Evolutionary conservation across 106 monocot genomes (phyloP).

Genomic region (Dendrobium officinale): DNA sequence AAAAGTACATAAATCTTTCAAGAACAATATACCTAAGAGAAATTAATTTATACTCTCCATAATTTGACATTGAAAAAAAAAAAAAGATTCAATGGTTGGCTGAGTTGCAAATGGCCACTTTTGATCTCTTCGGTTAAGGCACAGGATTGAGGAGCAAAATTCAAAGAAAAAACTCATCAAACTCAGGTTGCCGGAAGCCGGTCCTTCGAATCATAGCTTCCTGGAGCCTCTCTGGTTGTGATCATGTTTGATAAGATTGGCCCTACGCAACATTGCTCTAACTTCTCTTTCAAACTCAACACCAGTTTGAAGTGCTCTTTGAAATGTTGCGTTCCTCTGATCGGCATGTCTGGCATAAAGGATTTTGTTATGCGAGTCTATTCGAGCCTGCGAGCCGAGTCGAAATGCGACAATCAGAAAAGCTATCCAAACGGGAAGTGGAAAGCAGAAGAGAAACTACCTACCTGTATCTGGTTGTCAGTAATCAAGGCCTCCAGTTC

Average conservation of each 20-base stretch:
- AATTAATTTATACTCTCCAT: neutral
- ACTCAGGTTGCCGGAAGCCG: neutral
- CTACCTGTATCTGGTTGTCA: slow-evolving; percentile 78
- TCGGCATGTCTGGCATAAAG: slow-evolving; percentile 91
- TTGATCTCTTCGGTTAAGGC: neutral
- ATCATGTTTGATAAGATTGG: slow-evolving; percentile 80
- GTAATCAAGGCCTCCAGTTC: slow-evolving; percentile 95
- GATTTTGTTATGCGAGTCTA: slow-evolving; percentile 94
- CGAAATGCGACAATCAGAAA: neutral
- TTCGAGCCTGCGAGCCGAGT: slow-evolving; percentile 55
- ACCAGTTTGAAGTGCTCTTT: slow-evolving; percentile 76
- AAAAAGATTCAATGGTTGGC: neutral
- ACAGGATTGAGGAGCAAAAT: neutral
- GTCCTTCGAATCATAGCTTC: slow-evolving; percentile 29
- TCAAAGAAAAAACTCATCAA: neutral
- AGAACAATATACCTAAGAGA: neutral
- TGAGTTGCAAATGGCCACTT: neutral
- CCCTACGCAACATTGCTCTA: slow-evolving; percentile 67
- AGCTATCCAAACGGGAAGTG: neutral
- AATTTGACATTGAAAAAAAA: neutral
- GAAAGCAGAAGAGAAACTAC: neutral
- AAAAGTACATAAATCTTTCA: neutral
- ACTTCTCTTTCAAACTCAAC: slow-evolving; percentile 82
- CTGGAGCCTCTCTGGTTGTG: slow-evolving; percentile 29
- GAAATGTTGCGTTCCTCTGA: slow-evolving; percentile 87